phyloP scores from a whole-genome alignment of 768 basidiomycete species.

The Gymnopilus dilepis region DNA sequence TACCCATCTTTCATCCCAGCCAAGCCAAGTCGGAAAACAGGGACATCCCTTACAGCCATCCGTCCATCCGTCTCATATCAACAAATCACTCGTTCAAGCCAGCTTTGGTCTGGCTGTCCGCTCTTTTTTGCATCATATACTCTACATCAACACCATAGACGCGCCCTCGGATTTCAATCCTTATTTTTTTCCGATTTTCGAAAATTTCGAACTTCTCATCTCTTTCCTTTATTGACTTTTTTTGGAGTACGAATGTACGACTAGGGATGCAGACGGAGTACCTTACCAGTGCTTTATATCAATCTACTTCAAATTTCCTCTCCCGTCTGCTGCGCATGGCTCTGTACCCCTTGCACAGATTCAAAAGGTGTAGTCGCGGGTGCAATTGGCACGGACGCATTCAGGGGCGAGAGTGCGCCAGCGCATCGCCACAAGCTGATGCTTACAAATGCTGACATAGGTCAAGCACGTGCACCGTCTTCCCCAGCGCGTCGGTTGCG shows the following conservation, averaged over 20 bases:
- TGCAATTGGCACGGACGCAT: no score
- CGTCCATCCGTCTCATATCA: not conserved
- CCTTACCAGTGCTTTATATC: constrained; percentile 1
- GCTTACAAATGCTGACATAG: no score
- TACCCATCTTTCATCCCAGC: not conserved
- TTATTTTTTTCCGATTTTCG: no score
- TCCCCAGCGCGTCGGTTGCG: no score
- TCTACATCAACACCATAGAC: no score
- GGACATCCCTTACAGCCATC: not conserved
- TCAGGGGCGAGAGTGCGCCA: no score
- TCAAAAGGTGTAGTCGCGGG: no score
- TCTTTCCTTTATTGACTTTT: not conserved
- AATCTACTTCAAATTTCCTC: not conserved
- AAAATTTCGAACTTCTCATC: not conserved
- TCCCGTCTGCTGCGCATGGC: not conserved
- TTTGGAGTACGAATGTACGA: not conserved
- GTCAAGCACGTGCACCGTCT: no score
- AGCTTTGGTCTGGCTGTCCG: constrained; percentile 2
- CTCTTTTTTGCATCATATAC: not conserved
- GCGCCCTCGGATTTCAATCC: no score
- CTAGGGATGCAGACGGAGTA: not conserved
- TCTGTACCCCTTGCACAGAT: no score
- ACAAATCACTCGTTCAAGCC: not conserved
- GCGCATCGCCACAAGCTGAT: no score
- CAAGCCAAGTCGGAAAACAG: no score